phyloP scores from a whole-genome alignment of 805 yeast genomes.

The Henningerozyma blattae region DNA sequence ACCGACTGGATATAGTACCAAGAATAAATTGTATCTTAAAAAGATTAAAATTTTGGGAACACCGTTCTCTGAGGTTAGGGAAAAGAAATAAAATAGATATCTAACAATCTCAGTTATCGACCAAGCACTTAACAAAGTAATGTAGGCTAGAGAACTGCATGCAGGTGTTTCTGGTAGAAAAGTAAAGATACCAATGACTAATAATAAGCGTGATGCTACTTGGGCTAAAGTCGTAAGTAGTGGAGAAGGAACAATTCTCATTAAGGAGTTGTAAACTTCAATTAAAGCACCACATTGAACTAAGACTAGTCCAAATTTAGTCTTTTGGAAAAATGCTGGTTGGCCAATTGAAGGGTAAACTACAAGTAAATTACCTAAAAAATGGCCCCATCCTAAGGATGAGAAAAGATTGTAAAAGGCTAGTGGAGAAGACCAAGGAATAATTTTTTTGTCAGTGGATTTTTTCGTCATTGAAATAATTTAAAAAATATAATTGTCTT shows the following conservation, averaged over 20 bases:
- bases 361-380: constrained; percentile 33
- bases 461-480: too few relatives aligned
- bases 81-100: constrained; percentile 58
- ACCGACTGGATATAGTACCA: constrained; percentile 79
- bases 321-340: constrained; percentile 49
- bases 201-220: constrained; percentile 70
- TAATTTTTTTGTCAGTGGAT: constrained; percentile 9
- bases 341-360: constrained; percentile 41
- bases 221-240: constrained; percentile 75
- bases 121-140: constrained; percentile 74
- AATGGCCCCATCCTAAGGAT: constrained; percentile 41
- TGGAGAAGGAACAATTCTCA: constrained; percentile 81
- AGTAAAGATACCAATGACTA: constrained; percentile 74
- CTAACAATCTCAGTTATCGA: constrained; percentile 87
- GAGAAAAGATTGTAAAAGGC: constrained; percentile 41
- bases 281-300: constrained; percentile 73
- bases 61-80: constrained; percentile 13
- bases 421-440: constrained; percentile 21
- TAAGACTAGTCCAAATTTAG: constrained; percentile 44
- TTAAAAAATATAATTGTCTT: too few relatives aligned
- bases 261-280: constrained; percentile 66
- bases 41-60: constrained; percentile 60
- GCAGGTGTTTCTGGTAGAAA: constrained; percentile 58
- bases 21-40: constrained; percentile 75
- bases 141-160: constrained; percentile 39